A percentile compares a stretch with the other conserved stretches of the same genome.
These are phyloP conservation scores for Niveomyces coronatus DNA, from an alignment of 2,329 filamentous ascomycete genomes.

Conservation along the genomic window DNA sequence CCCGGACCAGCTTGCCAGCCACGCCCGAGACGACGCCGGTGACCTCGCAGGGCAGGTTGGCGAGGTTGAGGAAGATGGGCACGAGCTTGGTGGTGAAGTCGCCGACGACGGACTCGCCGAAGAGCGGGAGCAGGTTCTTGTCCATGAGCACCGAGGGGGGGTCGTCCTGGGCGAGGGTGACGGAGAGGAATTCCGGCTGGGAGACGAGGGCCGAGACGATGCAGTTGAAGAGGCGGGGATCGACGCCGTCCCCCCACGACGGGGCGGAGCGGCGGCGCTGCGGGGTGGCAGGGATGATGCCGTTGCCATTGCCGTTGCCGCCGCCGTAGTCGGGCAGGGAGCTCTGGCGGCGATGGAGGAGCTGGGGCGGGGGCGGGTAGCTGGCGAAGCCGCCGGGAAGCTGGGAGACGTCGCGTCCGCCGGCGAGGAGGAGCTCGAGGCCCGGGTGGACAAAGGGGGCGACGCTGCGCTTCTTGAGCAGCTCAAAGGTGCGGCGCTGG, in stretches of 20 bases:
- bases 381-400: constrained; percentile 28
- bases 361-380: constrained; percentile 23
- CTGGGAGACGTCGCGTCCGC: constrained; percentile 46
- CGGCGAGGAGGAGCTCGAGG: constrained; percentile 73
- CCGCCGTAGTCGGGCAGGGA: constrained; percentile 28
- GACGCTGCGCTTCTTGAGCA: constrained; percentile 70
- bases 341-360: constrained; percentile 24
- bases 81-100: constrained; percentile 62
- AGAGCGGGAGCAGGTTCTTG: constrained; percentile 52
- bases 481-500: constrained; percentile 70
- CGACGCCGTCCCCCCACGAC: constrained; percentile 49
- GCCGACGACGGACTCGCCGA: constrained; percentile 66
- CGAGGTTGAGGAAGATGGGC: constrained; percentile 81
- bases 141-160: constrained; percentile 66
- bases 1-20: constrained; percentile 68
- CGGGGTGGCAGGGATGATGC: no score
- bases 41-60: constrained; percentile 70
- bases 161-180: constrained; percentile 63
- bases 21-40: constrained; percentile 95
- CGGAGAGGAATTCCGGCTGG: constrained; percentile 61
- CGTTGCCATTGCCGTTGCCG: no score
- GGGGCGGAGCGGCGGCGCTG: constrained; percentile 19
- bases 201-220: constrained; percentile 50
- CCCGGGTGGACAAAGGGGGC: constrained; percentile 57
- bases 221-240: constrained; percentile 52